These are phyloP conservation scores for Euclidium syriacum DNA, from an alignment of 345 rosid genomes.

Conservation along the genomic window DNA sequence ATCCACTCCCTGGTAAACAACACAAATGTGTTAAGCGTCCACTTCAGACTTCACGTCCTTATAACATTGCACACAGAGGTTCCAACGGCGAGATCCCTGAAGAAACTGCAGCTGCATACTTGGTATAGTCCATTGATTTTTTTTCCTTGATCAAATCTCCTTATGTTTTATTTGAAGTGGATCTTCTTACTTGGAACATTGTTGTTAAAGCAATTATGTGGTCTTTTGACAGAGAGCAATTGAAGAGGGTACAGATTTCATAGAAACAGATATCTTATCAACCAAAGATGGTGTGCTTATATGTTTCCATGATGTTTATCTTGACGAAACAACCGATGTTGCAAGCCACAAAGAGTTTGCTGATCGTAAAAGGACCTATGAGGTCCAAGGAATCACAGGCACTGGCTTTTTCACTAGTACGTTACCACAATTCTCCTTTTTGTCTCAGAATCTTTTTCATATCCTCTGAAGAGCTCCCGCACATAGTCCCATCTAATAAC, in stretches of 20 bases:
- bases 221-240: constrained; percentile 68
- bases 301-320: constrained; percentile 69
- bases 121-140: constrained; percentile 37
- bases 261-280: constrained; percentile 80
- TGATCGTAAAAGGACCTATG: constrained; percentile 70
- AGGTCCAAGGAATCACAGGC: constrained; percentile 63
- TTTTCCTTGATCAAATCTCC: neutral
- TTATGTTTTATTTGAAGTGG: neutral
- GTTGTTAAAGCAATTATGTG: neutral
- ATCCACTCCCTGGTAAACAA: constrained; percentile 54
- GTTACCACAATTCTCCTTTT: neutral
- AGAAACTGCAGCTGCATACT: constrained; percentile 84
- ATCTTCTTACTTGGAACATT: neutral
- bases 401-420: constrained; percentile 79
- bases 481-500: neutral
- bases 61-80: constrained; percentile 91
- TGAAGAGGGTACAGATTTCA: constrained; percentile 93
- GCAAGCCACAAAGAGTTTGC: constrained; percentile 65
- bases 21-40: constrained; percentile 36
- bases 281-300: constrained; percentile 85
- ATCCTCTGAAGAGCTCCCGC: neutral
- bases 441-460: neutral
- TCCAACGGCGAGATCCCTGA: constrained; percentile 95
- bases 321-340: constrained; percentile 66
- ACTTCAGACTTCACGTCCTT: constrained; percentile 80